phyloP scores from a whole-genome alignment of 345 rosid species.

The Zanthoxylum bungeanum region DNA sequence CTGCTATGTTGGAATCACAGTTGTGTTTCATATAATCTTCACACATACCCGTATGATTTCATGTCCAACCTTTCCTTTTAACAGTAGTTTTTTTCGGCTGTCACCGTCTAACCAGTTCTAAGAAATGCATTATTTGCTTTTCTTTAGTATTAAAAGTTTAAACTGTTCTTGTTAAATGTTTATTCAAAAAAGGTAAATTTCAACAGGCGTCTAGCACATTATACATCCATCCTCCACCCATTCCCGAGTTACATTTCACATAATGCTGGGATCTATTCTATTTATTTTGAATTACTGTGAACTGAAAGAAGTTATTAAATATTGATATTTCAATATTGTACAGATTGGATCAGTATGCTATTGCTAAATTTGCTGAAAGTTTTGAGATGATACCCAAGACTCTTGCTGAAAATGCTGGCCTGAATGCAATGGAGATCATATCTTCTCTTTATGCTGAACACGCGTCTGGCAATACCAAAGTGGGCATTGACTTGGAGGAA shows the following conservation, averaged over 20 bases:
- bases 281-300: neutral
- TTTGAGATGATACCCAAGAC: constrained; percentile 95
- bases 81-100: neutral
- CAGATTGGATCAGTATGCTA: constrained; percentile 97
- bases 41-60: neutral
- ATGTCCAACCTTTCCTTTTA: neutral
- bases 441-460: constrained; percentile 87
- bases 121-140: neutral
- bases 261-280: neutral
- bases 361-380: constrained; percentile 92
- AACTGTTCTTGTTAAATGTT: neutral
- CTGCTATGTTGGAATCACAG: neutral
- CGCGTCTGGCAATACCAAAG: constrained; percentile 83
- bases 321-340: constrained; percentile 11
- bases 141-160: neutral
- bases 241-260: neutral
- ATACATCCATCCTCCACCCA: neutral
- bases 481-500: constrained; percentile 84
- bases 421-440: constrained; percentile 92
- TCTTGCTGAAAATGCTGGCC: constrained; percentile 94
- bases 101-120: neutral
- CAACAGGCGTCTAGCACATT: neutral
- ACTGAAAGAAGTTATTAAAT: neutral
- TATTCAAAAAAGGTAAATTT: neutral
- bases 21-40: neutral